These are phyloP conservation scores for Venturia pyrina DNA, from an alignment of 2,329 filamentous ascomycete species.

Conservation along the genomic window DNA sequence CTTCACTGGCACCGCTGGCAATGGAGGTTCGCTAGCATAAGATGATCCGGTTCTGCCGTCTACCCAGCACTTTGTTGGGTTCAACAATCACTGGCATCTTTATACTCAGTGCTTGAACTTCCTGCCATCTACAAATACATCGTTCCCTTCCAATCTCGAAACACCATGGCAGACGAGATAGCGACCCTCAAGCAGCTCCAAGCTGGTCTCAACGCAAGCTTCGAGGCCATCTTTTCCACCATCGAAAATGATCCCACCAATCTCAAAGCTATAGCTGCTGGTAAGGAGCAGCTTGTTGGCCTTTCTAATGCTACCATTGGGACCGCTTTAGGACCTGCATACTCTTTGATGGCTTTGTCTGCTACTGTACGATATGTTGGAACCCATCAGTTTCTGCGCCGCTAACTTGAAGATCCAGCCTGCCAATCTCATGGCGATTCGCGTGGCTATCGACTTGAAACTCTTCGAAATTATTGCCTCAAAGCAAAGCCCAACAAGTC, in stretches of 20 bases:
- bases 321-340: background rate
- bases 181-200: slow-evolving; percentile 9
- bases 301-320: slow-evolving; percentile 5
- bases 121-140: background rate
- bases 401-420: background rate
- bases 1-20: no score
- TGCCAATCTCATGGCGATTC: background rate
- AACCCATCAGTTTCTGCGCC: background rate
- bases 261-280: slow-evolving; percentile 4
- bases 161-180: slow-evolving; percentile 1
- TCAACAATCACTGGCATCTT: no score
- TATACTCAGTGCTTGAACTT: background rate
- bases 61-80: no score
- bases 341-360: background rate
- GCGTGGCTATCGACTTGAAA: slow-evolving; percentile 8
- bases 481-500: background rate
- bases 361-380: background rate
- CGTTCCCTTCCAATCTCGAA: background rate
- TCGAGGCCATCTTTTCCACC: background rate
- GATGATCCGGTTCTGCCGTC: background rate
- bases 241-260: slow-evolving; percentile 4
- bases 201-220: slow-evolving; percentile 7
- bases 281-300: slow-evolving; percentile 5
- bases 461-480: background rate
- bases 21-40: background rate